Percentiles rank a stretch among this genome's conserved stretches.
Conservation (phyloP, 345 rosid species). For the Pugionium dolabratum region DNA sequence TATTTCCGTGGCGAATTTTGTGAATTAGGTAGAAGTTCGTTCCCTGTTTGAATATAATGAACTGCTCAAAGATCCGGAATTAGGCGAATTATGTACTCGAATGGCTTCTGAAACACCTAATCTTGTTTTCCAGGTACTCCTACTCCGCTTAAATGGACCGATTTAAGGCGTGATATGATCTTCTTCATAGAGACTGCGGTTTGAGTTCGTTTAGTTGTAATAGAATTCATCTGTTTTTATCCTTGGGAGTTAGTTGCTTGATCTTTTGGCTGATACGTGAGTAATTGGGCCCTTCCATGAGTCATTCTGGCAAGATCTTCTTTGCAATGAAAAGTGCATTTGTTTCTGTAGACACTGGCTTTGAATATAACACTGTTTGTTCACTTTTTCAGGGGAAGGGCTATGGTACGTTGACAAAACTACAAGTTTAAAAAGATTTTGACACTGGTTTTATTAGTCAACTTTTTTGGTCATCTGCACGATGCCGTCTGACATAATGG, state of each 20-base stretch:
- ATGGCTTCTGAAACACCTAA: conserved; percentile 24
- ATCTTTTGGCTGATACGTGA: too few relatives aligned
- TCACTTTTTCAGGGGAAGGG: conserved; percentile 38
- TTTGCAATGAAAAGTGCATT: conserved; percentile 19
- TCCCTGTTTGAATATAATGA: conserved; percentile 34
- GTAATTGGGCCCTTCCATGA: neutral
- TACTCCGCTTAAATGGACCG: neutral
- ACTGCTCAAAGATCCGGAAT: conserved; percentile 30
- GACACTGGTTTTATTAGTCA: conserved; percentile 25
- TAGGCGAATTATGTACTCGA: conserved; percentile 40
- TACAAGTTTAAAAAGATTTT: conserved; percentile 22
- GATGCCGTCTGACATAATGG: conserved; percentile 72
- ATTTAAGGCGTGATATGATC: conserved; percentile 6
- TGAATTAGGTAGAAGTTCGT: conserved; percentile 45
- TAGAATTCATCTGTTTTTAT: conserved; percentile 16
- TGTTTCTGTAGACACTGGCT: conserved; percentile 9
- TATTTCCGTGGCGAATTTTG: conserved; percentile 32
- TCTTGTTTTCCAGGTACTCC: conserved; percentile 17
- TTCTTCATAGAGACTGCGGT: neutral
- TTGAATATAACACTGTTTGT: neutral
- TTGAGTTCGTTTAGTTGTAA: conserved; percentile 5
- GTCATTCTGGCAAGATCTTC: conserved; percentile 1
- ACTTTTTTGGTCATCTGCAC: conserved; percentile 36
- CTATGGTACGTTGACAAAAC: conserved; percentile 31
- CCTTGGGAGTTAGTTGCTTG: too few relatives aligned